phyloP scores from a whole-genome alignment of 352 stramenopile genomes.

The Blastocystis sp. region DNA sequence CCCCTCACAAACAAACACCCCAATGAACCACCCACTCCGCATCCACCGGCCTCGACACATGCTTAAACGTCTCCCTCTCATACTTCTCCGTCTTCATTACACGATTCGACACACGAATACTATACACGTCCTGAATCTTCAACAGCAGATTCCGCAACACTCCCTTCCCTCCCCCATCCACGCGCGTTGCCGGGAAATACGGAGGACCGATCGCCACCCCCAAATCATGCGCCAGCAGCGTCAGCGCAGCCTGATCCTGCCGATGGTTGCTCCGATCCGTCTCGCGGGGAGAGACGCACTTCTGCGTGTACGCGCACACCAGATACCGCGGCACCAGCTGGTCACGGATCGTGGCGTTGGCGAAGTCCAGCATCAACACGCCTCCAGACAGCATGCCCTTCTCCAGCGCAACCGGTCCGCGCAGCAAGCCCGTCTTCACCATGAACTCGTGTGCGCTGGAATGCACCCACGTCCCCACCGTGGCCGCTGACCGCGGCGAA shows the following conservation, averaged over 20 bases:
- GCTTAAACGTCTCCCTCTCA: too few species aligned
- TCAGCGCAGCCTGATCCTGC: conserved; percentile 21
- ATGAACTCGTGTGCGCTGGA: not conserved
- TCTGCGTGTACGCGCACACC: conserved; percentile 31
- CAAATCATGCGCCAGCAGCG: conserved; percentile 13
- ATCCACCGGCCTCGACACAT: too few species aligned
- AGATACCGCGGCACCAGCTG: not conserved
- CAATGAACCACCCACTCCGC: too few species aligned
- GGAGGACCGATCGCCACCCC: not conserved
- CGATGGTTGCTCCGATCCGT: not conserved
- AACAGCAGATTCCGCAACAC: not conserved
- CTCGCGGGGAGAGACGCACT: not conserved
- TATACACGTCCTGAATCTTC: not conserved
- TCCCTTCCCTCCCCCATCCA: not conserved
- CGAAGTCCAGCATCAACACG: not conserved
- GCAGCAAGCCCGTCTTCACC: not conserved
- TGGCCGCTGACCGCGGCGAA: not conserved
- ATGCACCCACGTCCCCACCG: conserved; percentile 4
- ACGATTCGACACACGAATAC: too few species aligned
- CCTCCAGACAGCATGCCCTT: not conserved
- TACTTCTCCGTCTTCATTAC: too few species aligned
- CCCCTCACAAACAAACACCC: too few species aligned
- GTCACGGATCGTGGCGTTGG: not conserved
- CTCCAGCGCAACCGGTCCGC: not conserved
- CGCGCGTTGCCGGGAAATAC: not conserved